Percentiles rank a stretch among this genome's conserved stretches.
phyloP scores from a whole-genome alignment of 2,329 filamentous ascomycete genomes.

The Aspergillus spinulosporus region DNA sequence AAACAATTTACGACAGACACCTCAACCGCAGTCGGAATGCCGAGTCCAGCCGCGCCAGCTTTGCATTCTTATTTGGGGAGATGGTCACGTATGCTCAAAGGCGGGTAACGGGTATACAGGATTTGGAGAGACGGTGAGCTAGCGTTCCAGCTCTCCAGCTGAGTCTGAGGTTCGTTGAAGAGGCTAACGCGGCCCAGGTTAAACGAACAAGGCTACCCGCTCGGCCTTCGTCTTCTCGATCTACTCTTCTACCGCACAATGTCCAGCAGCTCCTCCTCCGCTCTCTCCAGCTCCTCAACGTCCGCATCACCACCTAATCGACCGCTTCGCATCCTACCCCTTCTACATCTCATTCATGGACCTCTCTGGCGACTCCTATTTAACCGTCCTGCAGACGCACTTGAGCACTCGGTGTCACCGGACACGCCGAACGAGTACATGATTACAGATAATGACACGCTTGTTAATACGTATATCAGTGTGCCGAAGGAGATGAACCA shows the following conservation, averaged over 20 bases:
- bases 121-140: conserved; percentile 80
- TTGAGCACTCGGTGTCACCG: conserved; percentile 82
- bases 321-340: conserved; percentile 81
- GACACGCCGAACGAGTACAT: conserved; percentile 93
- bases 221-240: conserved; percentile 92
- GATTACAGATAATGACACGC: conserved; percentile 96
- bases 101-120: conserved; percentile 86
- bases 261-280: conserved; percentile 82
- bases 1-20: conserved; percentile 96
- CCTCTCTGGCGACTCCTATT: conserved; percentile 92
- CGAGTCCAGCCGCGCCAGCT: conserved; percentile 88
- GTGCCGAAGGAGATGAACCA: conserved; percentile 94
- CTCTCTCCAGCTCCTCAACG: conserved; percentile 76
- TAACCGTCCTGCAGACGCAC: conserved; percentile 81
- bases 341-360: conserved; percentile 94
- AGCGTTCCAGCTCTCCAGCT: no score
- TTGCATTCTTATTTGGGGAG: conserved; percentile 93
- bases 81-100: conserved; percentile 95
- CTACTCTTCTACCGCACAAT: conserved; percentile 82
- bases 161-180: background rate
- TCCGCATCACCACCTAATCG: conserved; percentile 69
- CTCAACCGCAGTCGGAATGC: conserved; percentile 84
- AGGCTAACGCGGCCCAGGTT: conserved; percentile 55
- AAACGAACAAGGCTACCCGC: conserved; percentile 87
- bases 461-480: conserved; percentile 91